These are phyloP conservation scores for Entelexis paramagnoliae DNA, from an alignment of 1,139 yeast species.

Conservation along the genomic window DNA sequence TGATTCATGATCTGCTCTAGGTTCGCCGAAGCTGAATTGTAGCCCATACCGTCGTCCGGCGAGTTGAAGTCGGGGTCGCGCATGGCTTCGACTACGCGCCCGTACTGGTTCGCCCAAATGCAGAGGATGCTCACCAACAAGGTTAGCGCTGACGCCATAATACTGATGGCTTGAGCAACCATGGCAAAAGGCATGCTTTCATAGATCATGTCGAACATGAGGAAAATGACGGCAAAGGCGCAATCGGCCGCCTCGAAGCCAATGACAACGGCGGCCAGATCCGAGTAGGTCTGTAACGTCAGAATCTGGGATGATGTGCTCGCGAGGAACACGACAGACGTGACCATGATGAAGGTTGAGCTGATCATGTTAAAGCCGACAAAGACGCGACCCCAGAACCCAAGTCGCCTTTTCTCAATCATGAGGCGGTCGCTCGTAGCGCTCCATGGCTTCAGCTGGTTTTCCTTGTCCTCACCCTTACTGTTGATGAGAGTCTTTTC, in stretches of 20 bases:
- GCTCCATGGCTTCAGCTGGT: conserved; percentile 10
- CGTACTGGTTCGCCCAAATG: conserved; percentile 21
- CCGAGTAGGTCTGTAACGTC: conserved; percentile 10
- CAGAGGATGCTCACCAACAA: conserved; percentile 24
- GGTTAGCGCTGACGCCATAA: conserved; percentile 26
- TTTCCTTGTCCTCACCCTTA: conserved; percentile 8
- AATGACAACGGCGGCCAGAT: conserved; percentile 11
- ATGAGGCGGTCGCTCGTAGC: neutral
- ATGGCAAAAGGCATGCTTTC: conserved; percentile 22
- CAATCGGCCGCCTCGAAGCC: conserved; percentile 22
- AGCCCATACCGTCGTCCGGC: no score
- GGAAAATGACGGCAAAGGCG: conserved; percentile 19
- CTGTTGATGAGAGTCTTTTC: neutral
- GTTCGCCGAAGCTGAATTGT: neutral
- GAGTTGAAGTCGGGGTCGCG: neutral
- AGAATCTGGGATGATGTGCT: conserved; percentile 21
- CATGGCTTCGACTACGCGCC: conserved; percentile 3
- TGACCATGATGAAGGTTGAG: conserved; percentile 16
- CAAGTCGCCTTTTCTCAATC: conserved; percentile 2
- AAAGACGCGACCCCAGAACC: conserved; percentile 11
- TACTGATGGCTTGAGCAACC: conserved; percentile 26
- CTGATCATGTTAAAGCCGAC: conserved; percentile 11
- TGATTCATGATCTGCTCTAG: conserved; percentile 8
- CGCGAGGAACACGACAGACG: conserved; percentile 20
- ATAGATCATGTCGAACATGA: conserved; percentile 25